Conservation (phyloP, 371 early-diverging fungal species). For the Lichtheimia hyalospora region DNA sequence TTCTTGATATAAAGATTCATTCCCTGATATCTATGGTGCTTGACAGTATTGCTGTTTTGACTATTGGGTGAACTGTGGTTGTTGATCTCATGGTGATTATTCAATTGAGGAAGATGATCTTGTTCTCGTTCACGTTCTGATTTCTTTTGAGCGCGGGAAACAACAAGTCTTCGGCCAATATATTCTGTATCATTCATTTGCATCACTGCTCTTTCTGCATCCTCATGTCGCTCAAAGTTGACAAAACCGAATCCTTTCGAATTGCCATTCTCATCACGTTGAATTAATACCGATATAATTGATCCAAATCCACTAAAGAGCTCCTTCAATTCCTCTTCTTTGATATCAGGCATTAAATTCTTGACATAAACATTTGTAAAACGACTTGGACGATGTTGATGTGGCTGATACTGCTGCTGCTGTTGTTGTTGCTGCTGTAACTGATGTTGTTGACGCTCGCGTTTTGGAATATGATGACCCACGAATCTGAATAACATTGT, state of each 20-base stretch:
- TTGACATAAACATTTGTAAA: slow-evolving; percentile 99
- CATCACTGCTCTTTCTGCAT: slow-evolving; percentile 89
- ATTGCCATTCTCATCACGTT: slow-evolving; percentile 76
- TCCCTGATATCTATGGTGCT: slow-evolving; percentile 73
- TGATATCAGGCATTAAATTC: slow-evolving; percentile 87
- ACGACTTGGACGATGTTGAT: slow-evolving; percentile 64
- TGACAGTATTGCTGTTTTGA: slow-evolving; percentile 1
- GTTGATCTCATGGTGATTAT: not conserved
- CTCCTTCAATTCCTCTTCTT: slow-evolving; percentile 80
- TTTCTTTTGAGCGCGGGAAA: slow-evolving; percentile 98
- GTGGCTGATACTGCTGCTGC: slow-evolving; percentile 62
- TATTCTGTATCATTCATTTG: slow-evolving; percentile 90
- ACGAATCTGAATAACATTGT: slow-evolving; percentile 50
- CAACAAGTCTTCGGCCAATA: slow-evolving; percentile 89
- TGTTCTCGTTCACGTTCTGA: slow-evolving; percentile 86
- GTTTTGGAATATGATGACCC: slow-evolving; percentile 88
- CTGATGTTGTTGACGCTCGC: slow-evolving; percentile 74
- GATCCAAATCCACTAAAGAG: slow-evolving; percentile 86
- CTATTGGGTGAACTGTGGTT: not conserved
- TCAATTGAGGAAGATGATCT: too few species aligned
- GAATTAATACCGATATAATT: slow-evolving; percentile 80
- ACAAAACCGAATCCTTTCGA: slow-evolving; percentile 96
- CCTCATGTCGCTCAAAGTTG: slow-evolving; percentile 92
- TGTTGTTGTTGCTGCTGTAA: slow-evolving; percentile 19
- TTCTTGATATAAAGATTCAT: slow-evolving; percentile 98